phyloP scores from a whole-genome alignment of 805 yeast genomes.

The Metschnikowia vanudenii region DNA sequence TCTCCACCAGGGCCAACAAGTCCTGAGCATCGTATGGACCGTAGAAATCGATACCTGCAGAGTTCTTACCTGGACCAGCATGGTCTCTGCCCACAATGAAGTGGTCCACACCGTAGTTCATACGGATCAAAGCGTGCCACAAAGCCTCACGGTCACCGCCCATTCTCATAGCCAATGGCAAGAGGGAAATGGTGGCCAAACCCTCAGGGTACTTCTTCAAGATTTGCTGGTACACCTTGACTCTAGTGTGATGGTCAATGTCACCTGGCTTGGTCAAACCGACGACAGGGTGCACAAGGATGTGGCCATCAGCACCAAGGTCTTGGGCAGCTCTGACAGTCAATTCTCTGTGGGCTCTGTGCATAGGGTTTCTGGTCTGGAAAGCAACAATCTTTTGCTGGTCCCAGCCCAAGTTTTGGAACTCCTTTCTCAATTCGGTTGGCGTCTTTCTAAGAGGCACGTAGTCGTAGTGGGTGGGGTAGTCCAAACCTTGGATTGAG shows the following conservation, averaged over 20 bases:
- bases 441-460: constrained; percentile 87
- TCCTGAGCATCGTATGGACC: constrained; percentile 98
- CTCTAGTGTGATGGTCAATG: constrained; percentile 96
- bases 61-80: constrained; percentile 91
- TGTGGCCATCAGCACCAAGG: constrained; percentile 69
- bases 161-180: constrained; percentile 98
- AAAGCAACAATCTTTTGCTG: constrained; percentile 78
- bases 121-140: constrained; percentile 96
- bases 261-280: constrained; percentile 98
- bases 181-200: constrained; percentile 81
- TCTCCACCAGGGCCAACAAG: constrained; percentile 69
- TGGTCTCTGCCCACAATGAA: constrained; percentile 98
- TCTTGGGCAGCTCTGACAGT: constrained; percentile 97
- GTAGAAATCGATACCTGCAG: constrained; percentile 89
- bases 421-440: constrained; percentile 83
- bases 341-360: constrained; percentile 94
- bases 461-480: constrained; percentile 89
- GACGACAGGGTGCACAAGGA: constrained; percentile 93
- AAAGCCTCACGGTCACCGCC: constrained; percentile 98
- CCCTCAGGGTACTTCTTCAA: constrained; percentile 93
- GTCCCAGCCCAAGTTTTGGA: constrained; percentile 77
- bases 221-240: constrained; percentile 88
- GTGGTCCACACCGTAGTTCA: constrained; percentile 95
- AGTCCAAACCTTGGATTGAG: constrained; percentile 72
- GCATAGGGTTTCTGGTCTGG: constrained; percentile 99